phyloP scores from a whole-genome alignment of 306 rosid genomes.

The Lupinus albus region DNA sequence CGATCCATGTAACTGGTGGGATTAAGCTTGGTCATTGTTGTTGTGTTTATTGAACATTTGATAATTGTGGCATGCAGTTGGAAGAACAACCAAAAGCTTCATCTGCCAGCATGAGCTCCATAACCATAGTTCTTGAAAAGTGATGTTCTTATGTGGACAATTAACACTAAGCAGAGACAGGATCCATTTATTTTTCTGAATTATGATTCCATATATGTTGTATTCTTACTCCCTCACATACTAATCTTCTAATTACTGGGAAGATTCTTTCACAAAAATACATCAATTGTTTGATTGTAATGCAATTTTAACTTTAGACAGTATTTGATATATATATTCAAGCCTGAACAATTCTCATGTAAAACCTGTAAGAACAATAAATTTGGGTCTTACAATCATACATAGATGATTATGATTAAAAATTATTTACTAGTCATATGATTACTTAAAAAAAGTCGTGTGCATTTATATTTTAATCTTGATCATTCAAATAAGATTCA shows the following conservation, averaged over 20 bases:
- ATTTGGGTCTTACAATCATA: no score
- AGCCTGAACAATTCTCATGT: no score
- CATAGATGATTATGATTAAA: no score
- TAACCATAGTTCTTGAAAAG: conserved; percentile 30
- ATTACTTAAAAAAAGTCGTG: no score
- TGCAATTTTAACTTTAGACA: conserved; percentile 27
- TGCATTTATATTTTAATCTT: no score
- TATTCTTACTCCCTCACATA: conserved; percentile 41
- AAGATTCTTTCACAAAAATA: conserved; percentile 34
- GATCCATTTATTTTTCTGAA: conserved; percentile 40
- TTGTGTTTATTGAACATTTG: conserved; percentile 32
- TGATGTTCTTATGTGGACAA: conserved; percentile 38
- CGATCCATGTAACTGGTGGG: no score
- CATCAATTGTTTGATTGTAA: conserved; percentile 29
- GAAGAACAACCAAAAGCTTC: conserved; percentile 85
- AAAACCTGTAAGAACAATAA: no score
- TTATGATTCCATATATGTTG: conserved; percentile 37
- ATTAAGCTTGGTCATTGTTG: no score
- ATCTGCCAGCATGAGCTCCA: conserved; percentile 74
- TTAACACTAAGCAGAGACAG: conserved; percentile 39
- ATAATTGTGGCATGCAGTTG: conserved; percentile 57
- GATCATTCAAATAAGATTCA: no score
- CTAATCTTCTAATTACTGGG: conserved; percentile 45
- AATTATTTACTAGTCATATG: no score
- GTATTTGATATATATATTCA: conserved; percentile 22